phyloP scores from a whole-genome alignment of 2,329 filamentous ascomycete species.

The Botrytis fragariae region DNA sequence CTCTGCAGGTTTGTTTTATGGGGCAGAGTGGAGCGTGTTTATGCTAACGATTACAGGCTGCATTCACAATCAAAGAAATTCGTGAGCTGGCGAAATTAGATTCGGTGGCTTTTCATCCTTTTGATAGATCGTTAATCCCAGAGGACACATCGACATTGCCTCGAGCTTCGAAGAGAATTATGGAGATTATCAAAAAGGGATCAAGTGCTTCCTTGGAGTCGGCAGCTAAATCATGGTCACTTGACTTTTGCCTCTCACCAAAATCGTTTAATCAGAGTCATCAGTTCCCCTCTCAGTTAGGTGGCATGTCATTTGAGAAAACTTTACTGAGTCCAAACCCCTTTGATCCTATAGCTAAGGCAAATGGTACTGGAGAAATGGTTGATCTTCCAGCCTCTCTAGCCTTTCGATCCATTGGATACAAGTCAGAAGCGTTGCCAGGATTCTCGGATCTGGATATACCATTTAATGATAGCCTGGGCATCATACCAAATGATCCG shows the following conservation, averaged over 20 bases:
- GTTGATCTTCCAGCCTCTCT: conserved; percentile 61
- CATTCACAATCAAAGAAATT: conserved; percentile 93
- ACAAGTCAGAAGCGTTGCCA: conserved; percentile 74
- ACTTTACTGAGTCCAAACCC: conserved; percentile 54
- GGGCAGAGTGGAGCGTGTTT: not conserved
- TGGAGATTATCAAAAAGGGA: conserved; percentile 78
- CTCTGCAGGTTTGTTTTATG: conserved; percentile 65
- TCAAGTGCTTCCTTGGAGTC: conserved; percentile 48
- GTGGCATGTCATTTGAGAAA: conserved; percentile 65
- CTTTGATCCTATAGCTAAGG: conserved; percentile 52
- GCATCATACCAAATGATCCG: conserved; percentile 80
- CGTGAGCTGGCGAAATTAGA: conserved; percentile 81
- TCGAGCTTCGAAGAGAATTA: conserved; percentile 71
- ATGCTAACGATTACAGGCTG: conserved; percentile 54
- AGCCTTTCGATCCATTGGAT: conserved; percentile 93
- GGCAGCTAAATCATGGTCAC: conserved; percentile 69
- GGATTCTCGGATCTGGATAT: conserved; percentile 73
- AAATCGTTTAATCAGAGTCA: conserved; percentile 52
- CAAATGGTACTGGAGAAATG: conserved; percentile 49
- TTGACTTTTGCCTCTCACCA: conserved; percentile 84
- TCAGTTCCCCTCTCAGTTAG: conserved; percentile 52
- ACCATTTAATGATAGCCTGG: conserved; percentile 70
- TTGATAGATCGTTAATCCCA: conserved; percentile 66
- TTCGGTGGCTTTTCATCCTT: conserved; percentile 66
- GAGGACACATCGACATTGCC: conserved; percentile 66